Evolutionary conservation across 1,284 basidiomycete species (phyloP), one percentile per base, ranked within the genome.

Genomic region (Ganoderma sinense): DNA sequence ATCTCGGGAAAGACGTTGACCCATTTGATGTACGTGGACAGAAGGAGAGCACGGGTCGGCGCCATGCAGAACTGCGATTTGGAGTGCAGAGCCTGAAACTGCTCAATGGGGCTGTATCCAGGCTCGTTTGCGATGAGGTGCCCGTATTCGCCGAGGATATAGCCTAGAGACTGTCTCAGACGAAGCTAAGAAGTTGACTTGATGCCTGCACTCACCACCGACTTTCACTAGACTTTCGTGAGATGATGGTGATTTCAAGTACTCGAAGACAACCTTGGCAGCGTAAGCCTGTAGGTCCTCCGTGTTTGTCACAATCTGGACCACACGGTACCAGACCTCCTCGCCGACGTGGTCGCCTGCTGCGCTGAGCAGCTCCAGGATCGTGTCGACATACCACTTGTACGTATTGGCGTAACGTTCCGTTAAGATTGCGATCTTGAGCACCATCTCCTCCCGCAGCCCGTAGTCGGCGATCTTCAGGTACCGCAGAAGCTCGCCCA

Each of bases 1-100:
- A 99, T 98, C 82, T 99, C 98, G 8, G 98, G 98, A 83, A 99
- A 99, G 65, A 99, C 92, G 80, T 99, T 99, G 72, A 98, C 95
- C 97, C 96, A 98, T 86, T 99, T 99, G 84, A 99, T 93, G 80
- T 99, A 99, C 0, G 98, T 98, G 8, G 97, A 97, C 18, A 99
- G 85, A 31, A 99, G 88, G 58, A 99, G 87, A 0, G 97, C 94
- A 39, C 97, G 91, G 7, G 98, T 99, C 36, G 96, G 86, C 2
- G 97, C 96, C 51, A 95, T 90, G 80, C 97, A 98, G 77, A 96
- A 94, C 79, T 97, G 96, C 36, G 97, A 97, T 80, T 99, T 98
- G 5, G 96, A 92, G 82, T 99, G 97, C 7, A 99, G 84, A 4
- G 95, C 87, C 75, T 96, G 94, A 81, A 99, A 98, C 78, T 99